Evolutionary conservation across 2,329 filamentous ascomycete genomes (phyloP), one percentile per base, ranked within the genome.

Genomic region (Chlorencoelia australis): DNA sequence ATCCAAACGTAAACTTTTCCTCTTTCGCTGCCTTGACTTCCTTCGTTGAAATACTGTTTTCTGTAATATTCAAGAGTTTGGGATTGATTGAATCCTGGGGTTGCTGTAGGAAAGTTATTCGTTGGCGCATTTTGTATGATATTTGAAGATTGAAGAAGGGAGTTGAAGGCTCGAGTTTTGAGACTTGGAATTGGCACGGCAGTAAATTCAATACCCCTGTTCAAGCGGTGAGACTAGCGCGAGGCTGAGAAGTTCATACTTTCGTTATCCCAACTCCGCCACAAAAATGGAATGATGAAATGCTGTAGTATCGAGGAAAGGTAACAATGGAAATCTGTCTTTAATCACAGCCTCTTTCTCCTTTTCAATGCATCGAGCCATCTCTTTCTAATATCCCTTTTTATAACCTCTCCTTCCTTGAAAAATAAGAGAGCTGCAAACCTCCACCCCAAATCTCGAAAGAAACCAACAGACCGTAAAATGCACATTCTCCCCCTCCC

Each of bases 61-160:
- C 61, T 29, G 64, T 63, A 28, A 93, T 60, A 9, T 68, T 59
- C 34, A 94, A 61, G 30, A 73, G 64, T 2, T 71, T 62, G 0
- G 82, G 79, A 35, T 82, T 73, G 43, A 88, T 68, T 2, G 68
- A 68, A 38, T 72, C 64, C 28, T 78, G 73, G n/a, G 71, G 65
- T 15, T 71, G 68, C 47, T 82, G 77, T 35, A 93, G 65, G 46
- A 86, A 91, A 1, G 88, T 94, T 50, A 86, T 76, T 60, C 84
- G 69, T 60, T 86, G 75, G 50, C 80, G 77, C 83, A 89, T 87
- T 25, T 35, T 63, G 39, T 13, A 21, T n/a, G n/a, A 8, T 17
- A 16, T 21, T 27, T 35, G 6, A 14, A 17, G 18, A 7, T 25
- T 18, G n/a, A 14, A 10, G 13, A 4, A 5, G 8, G 16, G 17